These are phyloP conservation scores for Fusarium sp. DNA, from an alignment of 2,329 filamentous ascomycete genomes.

Conservation along the genomic window DNA sequence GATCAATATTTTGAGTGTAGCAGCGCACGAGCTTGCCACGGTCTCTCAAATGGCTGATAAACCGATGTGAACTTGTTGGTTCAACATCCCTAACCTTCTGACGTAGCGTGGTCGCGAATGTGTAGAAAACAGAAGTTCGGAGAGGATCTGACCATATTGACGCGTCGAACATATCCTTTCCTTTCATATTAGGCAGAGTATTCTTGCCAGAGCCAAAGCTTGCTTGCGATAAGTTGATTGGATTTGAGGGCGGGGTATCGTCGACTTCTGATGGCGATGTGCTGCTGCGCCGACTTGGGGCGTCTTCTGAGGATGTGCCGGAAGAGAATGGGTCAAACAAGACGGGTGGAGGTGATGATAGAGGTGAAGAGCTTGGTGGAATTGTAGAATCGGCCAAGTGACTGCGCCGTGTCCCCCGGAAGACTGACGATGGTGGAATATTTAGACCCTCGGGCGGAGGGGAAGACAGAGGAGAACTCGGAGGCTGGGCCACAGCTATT, in stretches of 20 bases:
- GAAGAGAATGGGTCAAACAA: conserved; percentile 61
- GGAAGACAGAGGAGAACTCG: conserved; percentile 50
- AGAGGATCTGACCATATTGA: conserved; percentile 74
- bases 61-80: conserved; percentile 72
- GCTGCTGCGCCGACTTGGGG: conserved; percentile 47
- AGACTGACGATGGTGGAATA: conserved; percentile 38
- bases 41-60: conserved; percentile 72
- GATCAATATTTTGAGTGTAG: conserved; percentile 80
- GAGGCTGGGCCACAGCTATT: conserved; percentile 31
- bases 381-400: conserved; percentile 35
- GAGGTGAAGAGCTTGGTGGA: conserved; percentile 58
- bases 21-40: conserved; percentile 73
- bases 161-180: conserved; percentile 74
- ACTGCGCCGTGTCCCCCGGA: conserved; percentile 33
- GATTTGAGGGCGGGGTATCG: conserved; percentile 53
- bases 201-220: conserved; percentile 44
- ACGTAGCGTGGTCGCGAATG: conserved; percentile 72
- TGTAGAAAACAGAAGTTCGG: conserved; percentile 75
- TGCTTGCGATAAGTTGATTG: conserved; percentile 49
- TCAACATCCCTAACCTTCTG: conserved; percentile 69
- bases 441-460: conserved; percentile 47
- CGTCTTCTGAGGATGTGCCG: conserved; percentile 48
- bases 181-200: conserved; percentile 69
- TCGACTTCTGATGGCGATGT: conserved; percentile 56
- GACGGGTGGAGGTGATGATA: conserved; percentile 64